Conservation (phyloP, 2,329 filamentous ascomycete genomes). For the Tolypocladium nubicola region DNA sequence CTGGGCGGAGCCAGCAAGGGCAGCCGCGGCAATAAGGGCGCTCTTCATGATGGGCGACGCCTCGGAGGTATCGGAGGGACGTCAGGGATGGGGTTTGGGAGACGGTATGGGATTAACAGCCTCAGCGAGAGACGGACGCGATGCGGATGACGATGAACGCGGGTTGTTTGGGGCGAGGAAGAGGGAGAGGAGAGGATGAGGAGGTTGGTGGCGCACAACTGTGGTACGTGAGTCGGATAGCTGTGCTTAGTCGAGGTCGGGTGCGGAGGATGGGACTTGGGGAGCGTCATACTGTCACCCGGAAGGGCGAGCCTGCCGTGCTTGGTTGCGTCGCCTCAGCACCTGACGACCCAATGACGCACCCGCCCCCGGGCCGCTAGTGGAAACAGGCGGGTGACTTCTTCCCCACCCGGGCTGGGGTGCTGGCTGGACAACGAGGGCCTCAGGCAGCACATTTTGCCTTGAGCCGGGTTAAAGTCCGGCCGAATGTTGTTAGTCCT, state of each 20-base stretch:
- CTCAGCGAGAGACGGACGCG: not conserved
- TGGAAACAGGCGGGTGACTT: not conserved
- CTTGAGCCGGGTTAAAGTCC: not conserved
- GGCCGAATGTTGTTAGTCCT: not conserved
- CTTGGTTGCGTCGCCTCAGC: not conserved
- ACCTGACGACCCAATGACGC: not conserved
- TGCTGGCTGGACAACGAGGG: not conserved
- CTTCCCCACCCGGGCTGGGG: not conserved
- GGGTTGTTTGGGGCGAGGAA: not conserved
- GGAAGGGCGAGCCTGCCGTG: not conserved
- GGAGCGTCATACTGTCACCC: not conserved
- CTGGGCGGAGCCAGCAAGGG: conserved; percentile 72
- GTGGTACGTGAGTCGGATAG: not conserved
- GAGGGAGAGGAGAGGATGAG: not conserved
- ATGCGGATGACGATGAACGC: not conserved
- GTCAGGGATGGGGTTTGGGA: not conserved
- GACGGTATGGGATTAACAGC: not conserved
- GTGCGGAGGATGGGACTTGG: not conserved
- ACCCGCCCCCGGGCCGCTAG: not conserved
- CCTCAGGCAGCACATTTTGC: not conserved
- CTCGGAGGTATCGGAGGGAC: conserved; percentile 4
- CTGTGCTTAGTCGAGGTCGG: not conserved
- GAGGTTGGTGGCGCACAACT: not conserved
- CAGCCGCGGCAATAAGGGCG: conserved; percentile 65
- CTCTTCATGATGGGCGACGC: conserved; percentile 65